Base-by-base conservation (phyloP, 768 basidiomycete genomes). In the Xerocomellus dryophilus region DNA sequence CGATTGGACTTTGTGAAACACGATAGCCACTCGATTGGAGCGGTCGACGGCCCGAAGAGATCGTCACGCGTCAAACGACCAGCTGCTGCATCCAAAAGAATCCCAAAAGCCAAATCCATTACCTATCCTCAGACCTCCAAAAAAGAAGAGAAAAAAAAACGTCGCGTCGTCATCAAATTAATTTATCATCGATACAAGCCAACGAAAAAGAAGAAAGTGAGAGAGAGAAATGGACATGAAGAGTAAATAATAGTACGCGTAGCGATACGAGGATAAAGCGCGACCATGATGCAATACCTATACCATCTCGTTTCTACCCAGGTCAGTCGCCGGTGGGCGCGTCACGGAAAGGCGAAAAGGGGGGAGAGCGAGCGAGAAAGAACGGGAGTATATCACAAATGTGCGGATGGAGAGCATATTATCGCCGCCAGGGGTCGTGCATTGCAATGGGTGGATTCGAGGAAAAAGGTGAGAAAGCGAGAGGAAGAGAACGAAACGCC, bases 371-470 rank as follows among this genome's bases (percentile, higher is more conserved):
- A 44, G 44, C 36, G 32, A 46, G 36, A 53, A 43, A 35, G 34
- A 47, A 54, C 7, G 31, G 29, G 29, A 57, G 50, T 66, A 63
- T 66, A 44, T 61, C 59, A 59, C 62, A 64, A 47, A 50, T 54
- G 25, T 63, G 48, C 51, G 47, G 27, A 47, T 40, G 29, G 54
- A 52, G 40, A 58, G 53, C 64, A 66, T 64, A 66, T 62, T 65
- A 65, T 60, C 47, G 48, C 61, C 49, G 29, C 53, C 53, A 45
- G 47, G 47, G 61, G 48, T 49, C 32, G 41, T 53, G 61, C 50
- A 47, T 36, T 57, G 52, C 39, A 43, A 46, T 25, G 44, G 7
- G 34, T 27, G 36, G 14, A 5, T 46, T 57, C 21, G 31, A 18
- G 18, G 9, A 29, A 27, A 50, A 43, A n/a, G 4, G 9, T 2